These are phyloP conservation scores for Penicillium sp. DNA, from an alignment of 2,329 filamentous ascomycete species.

Conservation along the genomic window DNA sequence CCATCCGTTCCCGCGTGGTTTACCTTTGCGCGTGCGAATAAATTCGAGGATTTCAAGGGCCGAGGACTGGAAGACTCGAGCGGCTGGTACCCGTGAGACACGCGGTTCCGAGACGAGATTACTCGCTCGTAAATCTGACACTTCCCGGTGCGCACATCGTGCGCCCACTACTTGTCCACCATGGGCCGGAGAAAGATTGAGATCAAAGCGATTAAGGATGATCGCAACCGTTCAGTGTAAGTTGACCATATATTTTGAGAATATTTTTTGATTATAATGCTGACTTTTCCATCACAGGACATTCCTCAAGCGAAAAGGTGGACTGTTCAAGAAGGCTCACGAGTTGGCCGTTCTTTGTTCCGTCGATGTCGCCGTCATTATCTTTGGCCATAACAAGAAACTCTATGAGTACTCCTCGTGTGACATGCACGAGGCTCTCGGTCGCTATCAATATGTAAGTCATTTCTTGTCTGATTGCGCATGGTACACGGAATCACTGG, in stretches of 20 bases:
- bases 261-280: background rate
- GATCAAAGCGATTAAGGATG: slow-evolving; percentile 99
- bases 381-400: slow-evolving; percentile 99
- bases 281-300: slow-evolving; percentile 64
- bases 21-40: slow-evolving; percentile 7
- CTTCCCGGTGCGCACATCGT: slow-evolving; percentile 16
- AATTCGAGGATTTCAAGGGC: background rate
- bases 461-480: slow-evolving; percentile 10
- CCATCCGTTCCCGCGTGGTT: slow-evolving; percentile 10
- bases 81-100: slow-evolving; percentile 6
- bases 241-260: slow-evolving; percentile 43
- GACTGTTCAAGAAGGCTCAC: slow-evolving; percentile 98
- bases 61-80: slow-evolving; percentile 4
- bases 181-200: slow-evolving; percentile 99
- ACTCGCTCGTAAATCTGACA: slow-evolving; percentile 5
- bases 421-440: slow-evolving; percentile 90
- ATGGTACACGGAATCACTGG: background rate
- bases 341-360: slow-evolving; percentile 97
- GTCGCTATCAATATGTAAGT: slow-evolving; percentile 88
- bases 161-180: slow-evolving; percentile 22
- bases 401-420: slow-evolving; percentile 95
- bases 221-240: slow-evolving; percentile 96
- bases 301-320: slow-evolving; percentile 97
- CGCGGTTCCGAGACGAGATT: slow-evolving; percentile 9
- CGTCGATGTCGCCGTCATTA: slow-evolving; percentile 97